Base-by-base conservation (phyloP, 169 alveolate genomes). In the Eimeria maxima region DNA sequence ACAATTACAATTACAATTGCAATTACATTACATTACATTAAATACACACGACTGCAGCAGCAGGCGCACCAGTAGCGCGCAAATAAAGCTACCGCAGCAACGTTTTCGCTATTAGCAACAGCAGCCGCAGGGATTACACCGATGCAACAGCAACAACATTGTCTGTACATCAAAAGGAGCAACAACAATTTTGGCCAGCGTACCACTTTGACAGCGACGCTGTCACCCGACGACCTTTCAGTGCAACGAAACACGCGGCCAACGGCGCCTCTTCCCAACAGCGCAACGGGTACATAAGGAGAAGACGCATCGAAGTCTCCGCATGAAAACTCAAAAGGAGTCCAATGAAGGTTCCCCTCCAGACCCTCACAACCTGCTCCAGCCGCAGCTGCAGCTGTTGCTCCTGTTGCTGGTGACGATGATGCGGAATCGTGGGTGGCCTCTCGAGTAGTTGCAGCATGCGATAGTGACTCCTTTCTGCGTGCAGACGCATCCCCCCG, bases 161-260 rank as follows among this genome's bases (percentile, higher is more conserved):
- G 84, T 22, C 13, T 4, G n/a, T 14, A 60, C 33, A 73, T 18
- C 53, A 73, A 60, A 7, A 74, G 87, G 42, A 45, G 89, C 89
- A 78, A 65, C 65, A 78, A 65, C 63, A 78, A 50, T 44, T 42
- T 63, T 2, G 20, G 16, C 8, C 27, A 73, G 80, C 96, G 24
- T 24, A 92, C 96, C 50, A 92, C 84, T 53, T 92, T 92, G 22
- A 92, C 92, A 27, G 96, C 92, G 63, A 92, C 91, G 4, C 44
- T 33, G 13, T 65, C 88, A 2, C 92, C 92, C 5, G 96, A 33
- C 22, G 92, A 18, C 53, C 47, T 10, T 27, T 92, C 96, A 22
- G 84, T 69, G 53, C 96, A 92, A 45, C 73, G 96, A 29, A 57
- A 92, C 24, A 78, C 92, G 29, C 92, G 87, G 53, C 86, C 92